Conservation (phyloP, 805 yeast genomes). For the Wickerhamiella slavikovae region DNA sequence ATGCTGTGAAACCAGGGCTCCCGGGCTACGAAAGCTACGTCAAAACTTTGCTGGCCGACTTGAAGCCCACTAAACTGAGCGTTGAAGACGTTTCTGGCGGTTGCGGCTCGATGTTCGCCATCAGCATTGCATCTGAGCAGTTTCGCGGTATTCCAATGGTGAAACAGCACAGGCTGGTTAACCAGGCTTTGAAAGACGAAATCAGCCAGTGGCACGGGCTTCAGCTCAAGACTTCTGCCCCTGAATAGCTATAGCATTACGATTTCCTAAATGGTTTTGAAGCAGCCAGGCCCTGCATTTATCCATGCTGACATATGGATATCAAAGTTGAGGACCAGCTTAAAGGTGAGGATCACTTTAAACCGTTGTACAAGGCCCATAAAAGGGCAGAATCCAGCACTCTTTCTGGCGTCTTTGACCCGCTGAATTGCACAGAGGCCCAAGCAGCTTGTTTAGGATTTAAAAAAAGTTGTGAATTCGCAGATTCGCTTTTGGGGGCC, state of each 20-base stretch:
- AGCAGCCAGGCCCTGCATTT: neutral
- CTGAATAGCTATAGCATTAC: constrained; percentile 1
- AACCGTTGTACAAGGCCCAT: constrained; percentile 13
- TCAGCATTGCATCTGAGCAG: constrained; percentile 44
- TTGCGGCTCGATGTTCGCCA: constrained; percentile 96
- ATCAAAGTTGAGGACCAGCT: constrained; percentile 12
- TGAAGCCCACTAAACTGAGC: constrained; percentile 38
- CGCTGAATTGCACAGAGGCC: no score
- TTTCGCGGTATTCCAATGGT: constrained; percentile 71
- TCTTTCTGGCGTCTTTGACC: constrained; percentile 7
- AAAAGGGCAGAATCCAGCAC: constrained; percentile 2
- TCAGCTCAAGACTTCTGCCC: constrained; percentile 55
- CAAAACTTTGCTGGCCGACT: constrained; percentile 29
- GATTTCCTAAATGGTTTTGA: neutral
- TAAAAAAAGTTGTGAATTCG: no score
- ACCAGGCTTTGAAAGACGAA: constrained; percentile 61
- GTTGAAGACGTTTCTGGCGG: constrained; percentile 86
- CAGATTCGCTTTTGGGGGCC: no score
- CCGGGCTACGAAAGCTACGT: no score
- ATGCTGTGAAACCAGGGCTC: no score
- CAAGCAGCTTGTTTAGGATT: no score
- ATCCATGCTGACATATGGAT: no score
- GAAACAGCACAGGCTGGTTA: constrained; percentile 83
- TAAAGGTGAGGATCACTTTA: constrained; percentile 11
- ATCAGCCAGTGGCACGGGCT: constrained; percentile 88